Evolutionary conservation across 495 filamentous ascomycete species (phyloP).

Genomic region (Penicillium goetzii): DNA sequence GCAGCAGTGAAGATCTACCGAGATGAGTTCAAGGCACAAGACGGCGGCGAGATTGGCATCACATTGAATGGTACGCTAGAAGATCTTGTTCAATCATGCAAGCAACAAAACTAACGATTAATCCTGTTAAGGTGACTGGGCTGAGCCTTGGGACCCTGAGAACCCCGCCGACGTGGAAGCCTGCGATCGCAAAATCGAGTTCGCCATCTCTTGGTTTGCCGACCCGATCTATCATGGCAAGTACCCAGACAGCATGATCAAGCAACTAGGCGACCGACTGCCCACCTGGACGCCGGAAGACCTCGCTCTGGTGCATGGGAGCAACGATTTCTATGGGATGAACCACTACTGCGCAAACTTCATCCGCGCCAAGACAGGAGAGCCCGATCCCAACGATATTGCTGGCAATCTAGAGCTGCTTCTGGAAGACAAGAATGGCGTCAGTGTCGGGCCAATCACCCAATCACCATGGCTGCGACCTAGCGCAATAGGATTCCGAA

Average conservation of each 20-base stretch:
- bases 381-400: conserved; percentile 64
- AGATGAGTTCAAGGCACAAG: conserved; percentile 51
- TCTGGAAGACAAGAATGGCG: conserved; percentile 67
- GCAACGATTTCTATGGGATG: conserved; percentile 85
- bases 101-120: not conserved
- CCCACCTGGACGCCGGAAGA: conserved; percentile 69
- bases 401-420: conserved; percentile 71
- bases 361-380: conserved; percentile 68
- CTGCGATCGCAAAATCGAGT: conserved; percentile 55
- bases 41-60: conserved; percentile 56
- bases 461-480: conserved; percentile 77
- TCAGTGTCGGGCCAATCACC: conserved; percentile 73
- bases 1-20: conserved; percentile 56
- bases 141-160: conserved; percentile 56
- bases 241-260: conserved; percentile 75
- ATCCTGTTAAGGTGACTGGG: conserved; percentile 59
- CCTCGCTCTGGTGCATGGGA: conserved; percentile 67
- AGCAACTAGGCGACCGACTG: conserved; percentile 71
- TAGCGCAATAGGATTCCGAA: conserved; percentile 71
- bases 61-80: conserved; percentile 53
- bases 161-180: conserved; percentile 55
- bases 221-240: conserved; percentile 77
- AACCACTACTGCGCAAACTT: conserved; percentile 86
- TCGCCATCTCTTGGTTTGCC: conserved; percentile 63
- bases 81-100: not conserved